Evolutionary conservation across 1,139 yeast genomes (phyloP).

Genomic region (Magnusiomyces paraingens): DNA sequence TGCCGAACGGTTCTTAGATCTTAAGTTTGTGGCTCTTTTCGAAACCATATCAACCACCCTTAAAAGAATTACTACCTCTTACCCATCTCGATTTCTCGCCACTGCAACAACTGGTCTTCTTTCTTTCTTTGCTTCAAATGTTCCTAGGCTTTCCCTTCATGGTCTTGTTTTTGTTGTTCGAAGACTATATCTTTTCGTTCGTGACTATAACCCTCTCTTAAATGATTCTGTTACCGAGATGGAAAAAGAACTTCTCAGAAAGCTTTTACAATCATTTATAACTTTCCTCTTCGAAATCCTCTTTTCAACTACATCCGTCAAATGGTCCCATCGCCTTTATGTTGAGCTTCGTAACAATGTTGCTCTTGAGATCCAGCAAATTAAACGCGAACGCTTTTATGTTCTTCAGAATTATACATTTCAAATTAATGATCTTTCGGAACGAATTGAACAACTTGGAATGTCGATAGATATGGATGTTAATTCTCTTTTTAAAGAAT

Average conservation of each 20-base stretch:
- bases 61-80: slow-evolving; percentile 50
- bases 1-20: slow-evolving; percentile 40
- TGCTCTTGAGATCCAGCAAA: slow-evolving; percentile 17
- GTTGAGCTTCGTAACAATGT: slow-evolving; percentile 27
- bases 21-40: slow-evolving; percentile 56
- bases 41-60: slow-evolving; percentile 54
- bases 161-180: slow-evolving; percentile 46
- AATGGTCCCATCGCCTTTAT: slow-evolving; percentile 31
- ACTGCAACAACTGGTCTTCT: slow-evolving; percentile 55
- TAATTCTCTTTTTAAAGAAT: slow-evolving; percentile 36
- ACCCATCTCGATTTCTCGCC: slow-evolving; percentile 71
- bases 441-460: slow-evolving; percentile 49
- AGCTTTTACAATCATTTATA: slow-evolving; percentile 39
- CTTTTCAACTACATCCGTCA: slow-evolving; percentile 30
- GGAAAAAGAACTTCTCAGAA: slow-evolving; percentile 34
- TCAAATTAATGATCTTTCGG: slow-evolving; percentile 33
- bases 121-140: slow-evolving; percentile 43
- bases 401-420: slow-evolving; percentile 21
- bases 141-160: slow-evolving; percentile 29
- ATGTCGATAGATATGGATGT: slow-evolving; percentile 59
- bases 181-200: slow-evolving; percentile 55
- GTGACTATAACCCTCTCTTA: slow-evolving; percentile 53
- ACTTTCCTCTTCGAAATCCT: slow-evolving; percentile 43
- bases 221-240: slow-evolving; percentile 34
- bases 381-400: slow-evolving; percentile 20